Percentiles rank a stretch among this genome's conserved stretches.
Conservation (phyloP, 2,329 filamentous ascomycete genomes). For the Xylaria sp. region DNA sequence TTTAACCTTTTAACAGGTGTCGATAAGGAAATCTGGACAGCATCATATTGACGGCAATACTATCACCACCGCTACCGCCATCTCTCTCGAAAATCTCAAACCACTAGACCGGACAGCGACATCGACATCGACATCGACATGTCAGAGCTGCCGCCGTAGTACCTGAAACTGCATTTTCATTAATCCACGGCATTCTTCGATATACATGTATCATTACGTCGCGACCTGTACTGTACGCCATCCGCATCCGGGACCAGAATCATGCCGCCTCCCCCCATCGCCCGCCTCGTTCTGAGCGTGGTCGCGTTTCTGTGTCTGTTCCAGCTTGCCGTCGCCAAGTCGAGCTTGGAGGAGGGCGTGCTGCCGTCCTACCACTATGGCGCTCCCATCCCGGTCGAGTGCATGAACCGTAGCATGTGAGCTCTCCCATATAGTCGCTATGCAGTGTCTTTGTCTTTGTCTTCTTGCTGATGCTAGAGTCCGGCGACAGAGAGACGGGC, state of each 20-base stretch:
- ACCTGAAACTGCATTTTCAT: neutral
- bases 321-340: conserved; percentile 35
- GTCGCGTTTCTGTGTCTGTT: conserved; percentile 32
- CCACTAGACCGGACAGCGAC: neutral
- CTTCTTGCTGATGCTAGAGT: neutral
- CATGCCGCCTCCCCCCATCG: conserved; percentile 42
- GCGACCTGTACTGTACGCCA: neutral
- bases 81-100: neutral
- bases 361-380: conserved; percentile 73
- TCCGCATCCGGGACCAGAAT: conserved; percentile 26
- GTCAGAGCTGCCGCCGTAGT: conserved; percentile 23
- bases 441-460: neutral
- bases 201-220: conserved; percentile 27
- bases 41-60: neutral
- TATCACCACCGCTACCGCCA: neutral
- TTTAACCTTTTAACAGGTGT: conserved; percentile 37
- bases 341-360: conserved; percentile 51
- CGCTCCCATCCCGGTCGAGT: conserved; percentile 74
- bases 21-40: conserved; percentile 20
- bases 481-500: conserved; percentile 75
- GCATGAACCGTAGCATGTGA: conserved; percentile 78
- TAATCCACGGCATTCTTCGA: neutral
- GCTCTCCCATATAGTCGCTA: conserved; percentile 40
- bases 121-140: conserved; percentile 33
- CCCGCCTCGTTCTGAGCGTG: conserved; percentile 37